Evolutionary conservation across 2,329 filamentous ascomycete species (phyloP).

Genomic region (Calonectria leucothoes): DNA sequence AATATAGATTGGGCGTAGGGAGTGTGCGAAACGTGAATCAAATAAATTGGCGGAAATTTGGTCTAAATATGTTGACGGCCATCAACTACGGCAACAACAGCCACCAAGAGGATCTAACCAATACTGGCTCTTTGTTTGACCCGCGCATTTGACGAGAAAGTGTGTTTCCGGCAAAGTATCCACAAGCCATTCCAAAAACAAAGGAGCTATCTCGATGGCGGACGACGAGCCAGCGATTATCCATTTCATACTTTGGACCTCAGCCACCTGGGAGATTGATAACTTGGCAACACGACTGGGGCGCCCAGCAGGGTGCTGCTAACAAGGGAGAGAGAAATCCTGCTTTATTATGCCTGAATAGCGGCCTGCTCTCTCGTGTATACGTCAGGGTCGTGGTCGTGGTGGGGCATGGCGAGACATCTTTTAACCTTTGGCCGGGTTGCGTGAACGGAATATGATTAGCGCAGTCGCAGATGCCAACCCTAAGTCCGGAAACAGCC

Average conservation of each 20-base stretch:
- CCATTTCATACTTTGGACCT: neutral
- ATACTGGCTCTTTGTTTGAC: neutral
- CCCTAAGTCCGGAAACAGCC: neutral
- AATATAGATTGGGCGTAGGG: neutral
- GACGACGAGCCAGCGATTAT: neutral
- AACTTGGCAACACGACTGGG: neutral
- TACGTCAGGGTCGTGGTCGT: neutral
- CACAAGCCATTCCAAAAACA: neutral
- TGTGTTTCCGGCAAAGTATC: neutral
- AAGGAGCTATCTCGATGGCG: neutral
- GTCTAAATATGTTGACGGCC: neutral
- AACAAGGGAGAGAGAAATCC: neutral
- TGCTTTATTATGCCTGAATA: neutral
- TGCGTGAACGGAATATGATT: neutral
- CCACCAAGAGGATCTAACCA: neutral
- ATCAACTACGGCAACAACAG: neutral
- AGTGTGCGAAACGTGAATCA: neutral
- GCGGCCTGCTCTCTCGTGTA: neutral
- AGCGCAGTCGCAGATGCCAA: neutral
- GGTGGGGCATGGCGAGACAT: neutral
- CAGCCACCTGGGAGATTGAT: neutral
- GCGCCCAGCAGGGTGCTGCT: neutral
- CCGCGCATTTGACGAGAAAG: neutral
- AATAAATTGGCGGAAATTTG: neutral
- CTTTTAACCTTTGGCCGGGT: neutral